Percentiles rank a stretch among this genome's conserved stretches.
Conservation (phyloP, 2,329 filamentous ascomycete genomes). For the Beauveria varroae region DNA sequence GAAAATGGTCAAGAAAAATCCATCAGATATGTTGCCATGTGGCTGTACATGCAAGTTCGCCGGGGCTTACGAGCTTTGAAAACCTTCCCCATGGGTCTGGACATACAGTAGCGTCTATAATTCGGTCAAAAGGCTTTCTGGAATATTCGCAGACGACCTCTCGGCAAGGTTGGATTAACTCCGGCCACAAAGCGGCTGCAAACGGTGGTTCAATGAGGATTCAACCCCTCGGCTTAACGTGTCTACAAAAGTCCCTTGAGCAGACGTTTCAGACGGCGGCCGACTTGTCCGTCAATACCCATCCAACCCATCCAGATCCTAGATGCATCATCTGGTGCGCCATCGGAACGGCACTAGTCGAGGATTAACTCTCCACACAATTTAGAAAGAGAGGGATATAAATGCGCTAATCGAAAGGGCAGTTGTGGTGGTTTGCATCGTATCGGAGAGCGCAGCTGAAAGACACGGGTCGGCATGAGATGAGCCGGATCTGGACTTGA, state of each 20-base stretch:
- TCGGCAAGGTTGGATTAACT: slow-evolving; percentile 32
- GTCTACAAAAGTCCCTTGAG: slow-evolving; percentile 30
- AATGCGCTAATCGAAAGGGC: slow-evolving; percentile 33
- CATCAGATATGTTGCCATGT: slow-evolving; percentile 34
- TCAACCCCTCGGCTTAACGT: slow-evolving; percentile 40
- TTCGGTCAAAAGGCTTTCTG: slow-evolving; percentile 30
- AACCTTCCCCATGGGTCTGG: slow-evolving; percentile 40
- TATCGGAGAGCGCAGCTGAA: slow-evolving; percentile 14
- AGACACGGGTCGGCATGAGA: slow-evolving; percentile 18
- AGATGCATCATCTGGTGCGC: slow-evolving; percentile 43
- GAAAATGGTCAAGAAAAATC: slow-evolving; percentile 29
- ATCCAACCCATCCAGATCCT: slow-evolving; percentile 45
- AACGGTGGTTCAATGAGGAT: slow-evolving; percentile 48
- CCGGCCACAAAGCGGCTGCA: slow-evolving; percentile 33
- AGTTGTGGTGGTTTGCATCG: slow-evolving; percentile 30
- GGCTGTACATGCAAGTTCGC: slow-evolving; percentile 39
- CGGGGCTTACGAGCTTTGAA: slow-evolving; percentile 39
- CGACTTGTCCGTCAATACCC: slow-evolving; percentile 30
- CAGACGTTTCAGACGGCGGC: slow-evolving; percentile 37
- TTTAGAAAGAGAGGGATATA: slow-evolving; percentile 30
- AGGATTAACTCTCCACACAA: slow-evolving; percentile 37
- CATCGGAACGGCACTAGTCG: slow-evolving; percentile 39
- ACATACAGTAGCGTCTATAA: slow-evolving; percentile 39
- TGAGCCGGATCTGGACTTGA: slow-evolving; percentile 28
- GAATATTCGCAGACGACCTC: slow-evolving; percentile 32